These are phyloP conservation scores for Alternaria infectoria DNA, from an alignment of 2,329 filamentous ascomycete genomes.

Conservation along the genomic window DNA sequence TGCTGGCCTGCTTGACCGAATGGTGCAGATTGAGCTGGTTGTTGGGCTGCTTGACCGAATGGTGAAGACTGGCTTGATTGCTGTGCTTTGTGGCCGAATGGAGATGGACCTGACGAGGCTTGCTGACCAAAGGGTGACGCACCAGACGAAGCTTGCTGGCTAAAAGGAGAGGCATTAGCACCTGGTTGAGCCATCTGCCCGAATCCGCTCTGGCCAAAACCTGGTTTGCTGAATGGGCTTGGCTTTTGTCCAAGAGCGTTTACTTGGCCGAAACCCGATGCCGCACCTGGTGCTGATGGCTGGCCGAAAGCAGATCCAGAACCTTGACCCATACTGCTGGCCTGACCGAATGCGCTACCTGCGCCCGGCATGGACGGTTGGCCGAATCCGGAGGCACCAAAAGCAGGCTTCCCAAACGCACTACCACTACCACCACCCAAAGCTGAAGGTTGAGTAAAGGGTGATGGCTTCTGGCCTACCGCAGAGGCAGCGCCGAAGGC, in stretches of 20 bases:
- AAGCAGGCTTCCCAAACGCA: conserved; percentile 51
- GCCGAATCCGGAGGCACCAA: conserved; percentile 45
- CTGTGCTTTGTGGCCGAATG: conserved; percentile 30
- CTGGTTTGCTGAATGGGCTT: conserved; percentile 52
- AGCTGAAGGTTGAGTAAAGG: conserved; percentile 36
- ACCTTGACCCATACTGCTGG: conserved; percentile 18
- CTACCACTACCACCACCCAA: conserved; percentile 26
- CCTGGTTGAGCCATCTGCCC: conserved; percentile 52
- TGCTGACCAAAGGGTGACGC: conserved; percentile 37
- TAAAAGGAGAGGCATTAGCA: conserved; percentile 38
- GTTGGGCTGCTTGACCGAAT: conserved; percentile 15
- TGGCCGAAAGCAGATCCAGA: conserved; percentile 46
- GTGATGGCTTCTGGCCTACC: no score
- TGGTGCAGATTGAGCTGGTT: conserved; percentile 19
- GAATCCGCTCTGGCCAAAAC: conserved; percentile 48
- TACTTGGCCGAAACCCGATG: conserved; percentile 43
- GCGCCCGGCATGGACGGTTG: conserved; percentile 43
- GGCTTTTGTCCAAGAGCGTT: conserved; percentile 31
- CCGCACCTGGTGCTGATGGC: conserved; percentile 34
- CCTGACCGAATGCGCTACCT: conserved; percentile 29
- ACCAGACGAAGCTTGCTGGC: conserved; percentile 39
- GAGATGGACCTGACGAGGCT: conserved; percentile 25
- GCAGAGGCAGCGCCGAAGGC: no score
- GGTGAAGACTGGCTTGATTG: conserved; percentile 21
- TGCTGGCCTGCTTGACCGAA: conserved; percentile 23